phyloP scores from a whole-genome alignment of 129 eudicot species.

The Scalesia atractyloides region DNA sequence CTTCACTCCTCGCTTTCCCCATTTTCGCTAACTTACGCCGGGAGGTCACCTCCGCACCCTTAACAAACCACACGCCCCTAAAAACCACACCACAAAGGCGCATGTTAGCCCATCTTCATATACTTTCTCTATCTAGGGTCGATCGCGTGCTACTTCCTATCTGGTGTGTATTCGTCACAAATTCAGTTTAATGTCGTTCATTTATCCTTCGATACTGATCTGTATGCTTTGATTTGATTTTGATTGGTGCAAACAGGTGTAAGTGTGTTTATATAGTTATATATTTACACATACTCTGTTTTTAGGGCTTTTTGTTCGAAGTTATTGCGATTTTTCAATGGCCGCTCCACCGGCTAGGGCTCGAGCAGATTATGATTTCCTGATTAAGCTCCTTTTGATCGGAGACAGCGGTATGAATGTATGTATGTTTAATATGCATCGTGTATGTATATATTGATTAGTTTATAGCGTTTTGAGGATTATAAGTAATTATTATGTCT shows the following conservation, averaged over 20 bases:
- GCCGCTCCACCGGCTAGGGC: constrained; percentile 71
- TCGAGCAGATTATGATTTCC: constrained; percentile 58
- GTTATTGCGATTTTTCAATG: constrained; percentile 34
- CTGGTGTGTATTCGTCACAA: constrained; percentile 27
- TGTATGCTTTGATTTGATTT: constrained; percentile 11
- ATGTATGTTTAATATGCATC: not conserved
- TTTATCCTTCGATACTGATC: constrained; percentile 8
- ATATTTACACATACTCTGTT: constrained; percentile 19
- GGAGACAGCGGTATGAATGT: constrained; percentile 59
- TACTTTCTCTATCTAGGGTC: constrained; percentile 22
- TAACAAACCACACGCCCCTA: not conserved
- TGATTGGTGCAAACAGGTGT: constrained; percentile 21
- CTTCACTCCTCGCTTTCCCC: constrained; percentile 18
- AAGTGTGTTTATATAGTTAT: constrained; percentile 1
- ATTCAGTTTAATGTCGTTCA: constrained; percentile 1
- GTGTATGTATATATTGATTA: constrained; percentile 12
- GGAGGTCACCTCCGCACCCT: constrained; percentile 30
- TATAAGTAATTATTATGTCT: not conserved
- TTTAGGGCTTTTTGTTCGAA: constrained; percentile 27
- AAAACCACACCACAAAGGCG: constrained; percentile 31
- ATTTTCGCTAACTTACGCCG: constrained; percentile 33
- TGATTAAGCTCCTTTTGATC: constrained; percentile 63
- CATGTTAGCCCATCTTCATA: constrained; percentile 39
- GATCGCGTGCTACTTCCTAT: constrained; percentile 26
- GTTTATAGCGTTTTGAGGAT: constrained; percentile 1